A percentile compares a stretch with the other conserved stretches of the same genome.
phyloP scores from a whole-genome alignment of 176 grass and related monocot species.

The Musa troglodytarum region DNA sequence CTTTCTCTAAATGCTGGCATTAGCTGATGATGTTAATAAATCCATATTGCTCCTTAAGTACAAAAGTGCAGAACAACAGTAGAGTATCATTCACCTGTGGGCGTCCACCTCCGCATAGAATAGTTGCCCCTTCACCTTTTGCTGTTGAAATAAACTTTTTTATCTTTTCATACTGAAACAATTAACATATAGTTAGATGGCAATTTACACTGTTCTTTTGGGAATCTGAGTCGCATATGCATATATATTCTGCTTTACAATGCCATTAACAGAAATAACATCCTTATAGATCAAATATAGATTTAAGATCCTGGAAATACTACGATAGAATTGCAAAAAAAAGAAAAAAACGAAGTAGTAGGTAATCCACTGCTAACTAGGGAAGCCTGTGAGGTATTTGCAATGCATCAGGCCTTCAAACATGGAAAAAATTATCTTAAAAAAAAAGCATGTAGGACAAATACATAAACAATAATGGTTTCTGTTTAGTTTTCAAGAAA shows the following conservation, averaged over 20 bases:
- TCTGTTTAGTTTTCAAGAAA: background rate
- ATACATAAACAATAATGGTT: background rate
- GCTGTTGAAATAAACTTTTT: slow-evolving; percentile 68
- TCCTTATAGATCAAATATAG: too few species aligned
- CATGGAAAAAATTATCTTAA: background rate
- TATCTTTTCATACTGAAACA: slow-evolving; percentile 81
- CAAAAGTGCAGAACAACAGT: slow-evolving; percentile 1
- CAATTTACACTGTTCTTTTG: background rate
- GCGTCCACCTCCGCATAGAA: slow-evolving; percentile 71
- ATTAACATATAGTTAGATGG: slow-evolving; percentile 19
- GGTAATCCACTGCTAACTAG: background rate
- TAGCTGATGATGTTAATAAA: slow-evolving; percentile 10
- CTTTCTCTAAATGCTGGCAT: slow-evolving; percentile 79
- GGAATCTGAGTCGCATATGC: background rate
- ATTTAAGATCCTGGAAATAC: background rate
- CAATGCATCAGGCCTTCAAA: background rate
- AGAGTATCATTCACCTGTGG: slow-evolving; percentile 48
- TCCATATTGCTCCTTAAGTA: background rate
- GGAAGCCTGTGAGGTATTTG: background rate
- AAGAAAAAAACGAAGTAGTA: background rate
- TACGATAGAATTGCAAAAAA: background rate
- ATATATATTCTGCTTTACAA: background rate
- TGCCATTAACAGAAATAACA: background rate
- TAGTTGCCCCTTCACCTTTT: slow-evolving; percentile 74
- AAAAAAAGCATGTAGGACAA: background rate